Base-by-base conservation (phyloP, 139 green algal species). In the Volvox africanus region DNA sequence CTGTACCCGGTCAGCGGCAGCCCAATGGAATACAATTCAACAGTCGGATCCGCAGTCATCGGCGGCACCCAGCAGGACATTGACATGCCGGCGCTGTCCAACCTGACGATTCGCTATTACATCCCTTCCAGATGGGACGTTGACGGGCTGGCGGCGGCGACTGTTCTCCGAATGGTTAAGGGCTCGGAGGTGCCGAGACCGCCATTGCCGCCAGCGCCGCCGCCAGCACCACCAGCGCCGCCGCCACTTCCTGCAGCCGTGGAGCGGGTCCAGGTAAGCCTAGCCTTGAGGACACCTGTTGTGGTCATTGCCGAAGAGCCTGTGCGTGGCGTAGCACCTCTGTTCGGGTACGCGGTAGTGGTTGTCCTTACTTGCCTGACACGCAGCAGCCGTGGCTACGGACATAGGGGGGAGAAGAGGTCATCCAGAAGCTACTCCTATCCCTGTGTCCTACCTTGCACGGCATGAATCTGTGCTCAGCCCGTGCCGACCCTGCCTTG, bases 111-210 rank as follows among this genome's bases (percentile, higher is more conserved):
- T 33, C 20, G 17, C 50, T 90, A 79, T 76, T 78, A 44, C 50
- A 67, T 90, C 22, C 86, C 86, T 5, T 30, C 30, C 2, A n/a
- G 68, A 1, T 90, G 11, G 5, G 73, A 77, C 21, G 24, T 67
- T 17, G 86, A 90, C 75, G 86, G 86, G 32, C 55, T 85, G 73
- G 73, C 86, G 2, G 86, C 86, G 1, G 86, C 86, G 14, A 28
- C 80, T 11, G n/a, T 90, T 21, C 30, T 90, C 32, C 86, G 86
- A 32, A 55, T 75, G 71, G 20, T 78, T 14, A 22, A 26, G n/a
- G 86, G 75, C 55, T 44, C 55, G 12, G 6, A 76, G 30, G 0
- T 20, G 14, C 73, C 73, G 26, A 16, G 6, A 3, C 55, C 73
- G 50, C 73, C 86, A 11, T 1, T 14, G 30, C 86, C 86, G n/a